phyloP scores from a whole-genome alignment of 257 asterid species.

The Solanum peruvianum region DNA sequence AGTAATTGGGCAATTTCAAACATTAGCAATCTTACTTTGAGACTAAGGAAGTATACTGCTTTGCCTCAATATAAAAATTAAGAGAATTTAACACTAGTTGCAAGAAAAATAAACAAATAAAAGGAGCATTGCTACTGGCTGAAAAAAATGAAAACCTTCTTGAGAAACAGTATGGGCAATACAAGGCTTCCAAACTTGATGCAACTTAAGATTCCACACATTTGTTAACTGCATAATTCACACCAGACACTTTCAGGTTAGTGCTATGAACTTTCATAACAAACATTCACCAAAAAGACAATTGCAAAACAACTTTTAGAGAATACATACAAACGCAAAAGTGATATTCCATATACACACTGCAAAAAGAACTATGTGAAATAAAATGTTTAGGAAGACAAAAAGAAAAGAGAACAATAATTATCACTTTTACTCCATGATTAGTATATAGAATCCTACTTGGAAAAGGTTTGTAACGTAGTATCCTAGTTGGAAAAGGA shows the following conservation, averaged over 20 bases:
- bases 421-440: background rate
- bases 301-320: background rate
- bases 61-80: background rate
- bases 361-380: background rate
- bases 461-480: background rate
- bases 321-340: background rate
- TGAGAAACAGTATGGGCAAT: slow-evolving; percentile 46
- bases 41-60: background rate
- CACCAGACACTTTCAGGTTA: slow-evolving; percentile 1
- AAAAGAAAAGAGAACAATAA: background rate
- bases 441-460: background rate
- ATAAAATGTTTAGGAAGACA: background rate
- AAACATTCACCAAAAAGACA: background rate
- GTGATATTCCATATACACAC: background rate
- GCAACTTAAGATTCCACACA: slow-evolving; percentile 76
- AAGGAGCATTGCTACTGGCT: background rate
- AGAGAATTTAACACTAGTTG: background rate
- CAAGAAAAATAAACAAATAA: background rate
- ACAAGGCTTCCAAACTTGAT: slow-evolving; percentile 91
- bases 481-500: background rate
- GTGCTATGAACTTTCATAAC: background rate
- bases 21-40: background rate
- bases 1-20: background rate
- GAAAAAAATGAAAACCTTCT: slow-evolving; percentile 41
- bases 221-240: slow-evolving; percentile 51